Percentiles rank a stretch among this genome's conserved stretches.
phyloP scores from a whole-genome alignment of 106 monocot species.

The Dendrobium catenatum region DNA sequence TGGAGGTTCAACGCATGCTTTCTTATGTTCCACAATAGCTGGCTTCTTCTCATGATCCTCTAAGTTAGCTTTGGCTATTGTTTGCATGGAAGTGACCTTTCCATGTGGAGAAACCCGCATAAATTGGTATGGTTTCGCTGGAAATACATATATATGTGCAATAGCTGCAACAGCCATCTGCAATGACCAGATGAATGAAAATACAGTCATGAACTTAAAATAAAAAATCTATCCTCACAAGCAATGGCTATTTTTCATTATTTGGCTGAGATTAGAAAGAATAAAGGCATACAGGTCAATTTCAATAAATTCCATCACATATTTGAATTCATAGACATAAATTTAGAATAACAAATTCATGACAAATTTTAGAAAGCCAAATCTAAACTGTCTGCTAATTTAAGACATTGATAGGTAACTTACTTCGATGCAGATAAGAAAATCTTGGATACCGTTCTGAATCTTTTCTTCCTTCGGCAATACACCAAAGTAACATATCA shows the following conservation, averaged over 20 bases:
- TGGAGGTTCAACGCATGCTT: conserved; percentile 55
- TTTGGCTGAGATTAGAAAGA: neutral
- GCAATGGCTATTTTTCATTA: neutral
- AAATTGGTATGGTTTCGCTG: conserved; percentile 41
- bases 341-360: neutral
- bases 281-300: neutral
- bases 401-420: conserved; percentile 7
- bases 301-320: neutral
- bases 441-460: conserved; percentile 75
- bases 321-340: neutral
- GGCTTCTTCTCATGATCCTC: conserved; percentile 20
- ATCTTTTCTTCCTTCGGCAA: conserved; percentile 65
- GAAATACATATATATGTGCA: conserved; percentile 67
- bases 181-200: neutral
- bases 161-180: conserved; percentile 91
- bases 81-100: conserved; percentile 22
- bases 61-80: conserved; percentile 28
- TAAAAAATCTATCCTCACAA: neutral
- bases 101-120: conserved; percentile 28
- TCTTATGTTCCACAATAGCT: conserved; percentile 36
- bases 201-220: neutral
- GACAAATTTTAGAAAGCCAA: neutral
- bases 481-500: conserved; percentile 62
- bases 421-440: conserved; percentile 88
- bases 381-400: neutral